Conservation (phyloP, 192 early-diverging fungal species). For the Coemansia sp. region DNA sequence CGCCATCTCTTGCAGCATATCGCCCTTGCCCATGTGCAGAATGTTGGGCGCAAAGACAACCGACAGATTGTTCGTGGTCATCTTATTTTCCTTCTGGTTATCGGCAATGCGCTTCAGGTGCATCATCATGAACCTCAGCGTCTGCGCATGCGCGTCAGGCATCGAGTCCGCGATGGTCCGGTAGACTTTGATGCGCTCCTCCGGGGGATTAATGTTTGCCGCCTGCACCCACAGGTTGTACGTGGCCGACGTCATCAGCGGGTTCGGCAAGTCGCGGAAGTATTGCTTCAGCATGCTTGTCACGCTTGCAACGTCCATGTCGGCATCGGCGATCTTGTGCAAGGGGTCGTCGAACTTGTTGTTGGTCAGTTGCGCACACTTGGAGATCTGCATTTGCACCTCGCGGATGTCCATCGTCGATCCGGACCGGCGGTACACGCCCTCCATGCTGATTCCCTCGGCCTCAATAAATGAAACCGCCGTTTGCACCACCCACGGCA, state of each 20-base stretch:
- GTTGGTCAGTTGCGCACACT: slow-evolving; percentile 54
- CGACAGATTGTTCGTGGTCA: slow-evolving; percentile 88
- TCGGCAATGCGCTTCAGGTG: slow-evolving; percentile 68
- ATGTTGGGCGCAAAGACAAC: slow-evolving; percentile 94
- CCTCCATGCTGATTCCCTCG: slow-evolving; percentile 69
- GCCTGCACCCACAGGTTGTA: slow-evolving; percentile 69
- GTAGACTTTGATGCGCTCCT: slow-evolving; percentile 43
- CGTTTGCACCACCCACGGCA: slow-evolving; percentile 69
- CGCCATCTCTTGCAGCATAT: slow-evolving; percentile 62
- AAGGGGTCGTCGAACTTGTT: slow-evolving; percentile 46
- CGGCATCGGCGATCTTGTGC: slow-evolving; percentile 21
- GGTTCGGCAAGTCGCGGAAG: slow-evolving; percentile 72
- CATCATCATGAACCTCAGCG: slow-evolving; percentile 60
- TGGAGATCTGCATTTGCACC: slow-evolving; percentile 65
- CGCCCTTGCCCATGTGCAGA: slow-evolving; percentile 58
- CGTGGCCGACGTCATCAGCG: slow-evolving; percentile 67
- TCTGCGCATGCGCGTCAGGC: slow-evolving; percentile 63
- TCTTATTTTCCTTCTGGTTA: slow-evolving; percentile 69
- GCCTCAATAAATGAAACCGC: slow-evolving; percentile 68
- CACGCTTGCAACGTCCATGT: slow-evolving; percentile 70
- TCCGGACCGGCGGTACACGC: slow-evolving; percentile 80
- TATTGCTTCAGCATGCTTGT: slow-evolving; percentile 82
- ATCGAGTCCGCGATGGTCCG: slow-evolving; percentile 55
- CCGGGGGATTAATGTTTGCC: slow-evolving; percentile 22
- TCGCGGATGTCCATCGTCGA: slow-evolving; percentile 68